Base-by-base conservation (phyloP, 2,329 filamentous ascomycete species). In the Fusarium irregulare region DNA sequence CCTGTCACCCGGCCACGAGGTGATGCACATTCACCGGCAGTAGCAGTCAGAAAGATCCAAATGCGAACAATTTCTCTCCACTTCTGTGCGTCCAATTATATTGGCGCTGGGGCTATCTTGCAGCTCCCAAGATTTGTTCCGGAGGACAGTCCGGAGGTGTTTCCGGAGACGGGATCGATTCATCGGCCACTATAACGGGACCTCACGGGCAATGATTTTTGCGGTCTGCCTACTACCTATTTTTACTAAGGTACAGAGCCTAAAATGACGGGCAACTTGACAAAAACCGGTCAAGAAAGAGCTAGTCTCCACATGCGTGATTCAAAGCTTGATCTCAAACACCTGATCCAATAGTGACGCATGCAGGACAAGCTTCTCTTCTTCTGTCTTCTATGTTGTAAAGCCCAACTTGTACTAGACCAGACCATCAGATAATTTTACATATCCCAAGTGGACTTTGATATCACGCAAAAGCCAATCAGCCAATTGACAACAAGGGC, bases 101-200 rank as follows among this genome's bases (percentile, higher is more conserved):
- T 46, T 65, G 59, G 48, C 41, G 47, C 40, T 61, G 34, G 34
- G 18, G 6, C 32, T 37, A 37, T 63, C 46, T 53, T 53, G 45
- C 49, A 66, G 25, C 46, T 60, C 51, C 48, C 44, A 53, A 56
- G 46, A 55, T 44, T 68, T 55, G 48, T 55, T 58, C 68, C 63
- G 72, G 70, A 59, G 68, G 44, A 37, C 51, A 58, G 57, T 42
- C 72, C 66, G 68, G 72, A 64, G 66, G 54, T 66, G 68, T 64
- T 61, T 46, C 64, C 72, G 72, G 72, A 44, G 56, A 51, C 46
- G 51, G 60, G 40, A 49, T 69, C 56, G 56, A 61, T 71, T 56
- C 49, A 56, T 71, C 64, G 60, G 68, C 37, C 68, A 59, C 46
- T 32, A 47, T 49, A 53, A 45, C 34, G 34, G 54, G 66, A 13